Evolutionary conservation across 106 monocot species (phyloP), one percentile per base, ranked within the genome.

Genomic region (Triglochin maritima): DNA sequence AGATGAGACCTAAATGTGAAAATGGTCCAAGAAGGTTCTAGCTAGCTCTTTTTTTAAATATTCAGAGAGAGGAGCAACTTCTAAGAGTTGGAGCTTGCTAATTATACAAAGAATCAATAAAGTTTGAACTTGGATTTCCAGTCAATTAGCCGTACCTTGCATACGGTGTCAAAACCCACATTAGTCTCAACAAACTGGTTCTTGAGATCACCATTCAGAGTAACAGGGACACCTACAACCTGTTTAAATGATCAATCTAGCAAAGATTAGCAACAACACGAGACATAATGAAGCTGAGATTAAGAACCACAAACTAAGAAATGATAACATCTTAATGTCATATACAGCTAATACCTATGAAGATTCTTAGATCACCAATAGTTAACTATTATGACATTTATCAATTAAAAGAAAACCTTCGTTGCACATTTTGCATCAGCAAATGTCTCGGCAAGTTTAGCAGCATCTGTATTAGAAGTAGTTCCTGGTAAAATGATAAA

Each of bases 401-500:
- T 29, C 1, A 67, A 3, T 59, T 9, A 10, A 56, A 10, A 4
- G 62, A 6, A 42, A 62, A 88, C 92, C 88, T 88, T 93, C 44
- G 92, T 93, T 59, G 65, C 44, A 59, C 85, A 88, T 67, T 81
- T 81, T 56, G 83, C 76, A 61, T 66, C 83, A 9, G 85, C 85
- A 88, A 93, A 93, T 54, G 81, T 88, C 72, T 93, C 92, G 17
- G 88, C 85, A 69, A 93, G 88, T 61, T 88, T 85, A 54, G 92
- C 88, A 16, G 88, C 92, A 86, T 93, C 88, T 7, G 88, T 88
- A 72, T 93, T 88, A 64, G 92, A 93, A 49, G 92, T 93, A 17
- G 81, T 79, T 71, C 92, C 92, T 92, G 75, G 64, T 7, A 64
- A 16, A 6, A 29, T 53, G 29, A 47, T 5, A 9, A 57, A 4